A percentile compares a stretch with the other conserved stretches of the same genome.
phyloP scores from a whole-genome alignment of 805 yeast species.

The Kregervanrija delftensis region DNA sequence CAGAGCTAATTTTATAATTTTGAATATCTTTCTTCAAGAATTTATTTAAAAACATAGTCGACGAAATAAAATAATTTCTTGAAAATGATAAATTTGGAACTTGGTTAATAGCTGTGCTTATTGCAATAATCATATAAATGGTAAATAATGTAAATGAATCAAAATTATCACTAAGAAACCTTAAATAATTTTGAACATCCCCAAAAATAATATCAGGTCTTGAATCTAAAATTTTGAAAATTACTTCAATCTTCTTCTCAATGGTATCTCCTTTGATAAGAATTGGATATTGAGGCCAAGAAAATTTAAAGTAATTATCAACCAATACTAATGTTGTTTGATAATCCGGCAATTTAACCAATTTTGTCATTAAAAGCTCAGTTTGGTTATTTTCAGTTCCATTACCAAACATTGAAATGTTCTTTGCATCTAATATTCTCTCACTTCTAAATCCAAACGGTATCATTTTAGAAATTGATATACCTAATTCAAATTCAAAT shows the following conservation, averaged over 20 bases:
- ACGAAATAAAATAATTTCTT: slow-evolving; percentile 5
- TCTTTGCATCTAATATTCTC: slow-evolving; percentile 5
- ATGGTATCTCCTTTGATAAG: slow-evolving; percentile 5
- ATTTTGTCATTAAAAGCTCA: not conserved
- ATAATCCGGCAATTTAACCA: slow-evolving; percentile 4
- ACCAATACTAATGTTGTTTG: not conserved
- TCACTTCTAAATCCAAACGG: slow-evolving; percentile 4
- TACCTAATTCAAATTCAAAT: slow-evolving; percentile 5
- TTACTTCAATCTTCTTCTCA: slow-evolving; percentile 1
- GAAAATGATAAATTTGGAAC: too few species aligned
- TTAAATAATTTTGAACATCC: slow-evolving; percentile 1
- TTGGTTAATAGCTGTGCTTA: slow-evolving; percentile 9
- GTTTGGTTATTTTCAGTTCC: not conserved
- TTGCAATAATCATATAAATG: slow-evolving; percentile 11
- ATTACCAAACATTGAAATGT: slow-evolving; percentile 10
- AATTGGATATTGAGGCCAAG: slow-evolving; percentile 16
- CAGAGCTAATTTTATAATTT: not conserved
- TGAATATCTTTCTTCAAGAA: slow-evolving; percentile 4
- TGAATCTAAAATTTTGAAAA: slow-evolving; percentile 4
- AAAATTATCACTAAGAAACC: slow-evolving; percentile 1
- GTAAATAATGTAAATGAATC: slow-evolving; percentile 11
- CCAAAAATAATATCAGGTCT: not conserved
- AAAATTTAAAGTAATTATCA: slow-evolving; percentile 10
- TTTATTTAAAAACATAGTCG: slow-evolving; percentile 12
- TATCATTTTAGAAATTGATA: slow-evolving; percentile 1